Percentiles rank a stretch among this genome's conserved stretches.
These are phyloP conservation scores for Zarea fungicola DNA, from an alignment of 2,329 filamentous ascomycete genomes.

Conservation along the genomic window DNA sequence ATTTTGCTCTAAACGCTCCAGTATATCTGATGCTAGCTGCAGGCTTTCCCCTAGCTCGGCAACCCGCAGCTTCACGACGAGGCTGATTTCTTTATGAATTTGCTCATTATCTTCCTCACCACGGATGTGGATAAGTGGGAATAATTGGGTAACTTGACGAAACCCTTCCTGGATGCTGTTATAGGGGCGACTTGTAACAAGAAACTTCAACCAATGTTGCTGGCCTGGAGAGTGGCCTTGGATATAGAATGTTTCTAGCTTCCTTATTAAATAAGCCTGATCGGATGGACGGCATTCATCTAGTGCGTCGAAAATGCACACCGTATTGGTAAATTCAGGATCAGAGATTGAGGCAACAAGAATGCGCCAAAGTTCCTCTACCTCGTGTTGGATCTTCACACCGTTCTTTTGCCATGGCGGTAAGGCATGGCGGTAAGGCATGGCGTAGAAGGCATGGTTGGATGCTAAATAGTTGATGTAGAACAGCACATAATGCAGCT, in stretches of 20 bases:
- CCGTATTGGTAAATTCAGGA: neutral
- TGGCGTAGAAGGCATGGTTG: constrained; percentile 20
- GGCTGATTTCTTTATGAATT: constrained; percentile 19
- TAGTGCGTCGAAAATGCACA: constrained; percentile 36
- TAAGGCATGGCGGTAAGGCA: neutral
- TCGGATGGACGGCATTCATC: constrained; percentile 32
- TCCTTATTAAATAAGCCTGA: neutral
- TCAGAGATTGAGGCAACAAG: constrained; percentile 15
- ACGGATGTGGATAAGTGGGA: constrained; percentile 14
- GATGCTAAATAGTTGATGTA: constrained; percentile 33
- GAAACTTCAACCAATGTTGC: neutral
- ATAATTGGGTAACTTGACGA: neutral
- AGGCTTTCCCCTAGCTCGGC: neutral
- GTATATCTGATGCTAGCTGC: neutral
- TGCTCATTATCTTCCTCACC: constrained; percentile 16
- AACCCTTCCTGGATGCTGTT: constrained; percentile 14
- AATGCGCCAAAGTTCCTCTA: constrained; percentile 28
- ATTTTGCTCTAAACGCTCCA: neutral
- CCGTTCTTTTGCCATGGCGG: neutral
- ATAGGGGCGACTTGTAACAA: neutral
- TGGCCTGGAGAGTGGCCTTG: neutral
- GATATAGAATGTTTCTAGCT: neutral
- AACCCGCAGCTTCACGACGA: constrained; percentile 16
- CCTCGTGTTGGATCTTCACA: constrained; percentile 15
- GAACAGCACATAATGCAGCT: constrained; percentile 28